phyloP scores from a whole-genome alignment of 192 early-diverging fungal genomes.

The Coemansia sp. region DNA sequence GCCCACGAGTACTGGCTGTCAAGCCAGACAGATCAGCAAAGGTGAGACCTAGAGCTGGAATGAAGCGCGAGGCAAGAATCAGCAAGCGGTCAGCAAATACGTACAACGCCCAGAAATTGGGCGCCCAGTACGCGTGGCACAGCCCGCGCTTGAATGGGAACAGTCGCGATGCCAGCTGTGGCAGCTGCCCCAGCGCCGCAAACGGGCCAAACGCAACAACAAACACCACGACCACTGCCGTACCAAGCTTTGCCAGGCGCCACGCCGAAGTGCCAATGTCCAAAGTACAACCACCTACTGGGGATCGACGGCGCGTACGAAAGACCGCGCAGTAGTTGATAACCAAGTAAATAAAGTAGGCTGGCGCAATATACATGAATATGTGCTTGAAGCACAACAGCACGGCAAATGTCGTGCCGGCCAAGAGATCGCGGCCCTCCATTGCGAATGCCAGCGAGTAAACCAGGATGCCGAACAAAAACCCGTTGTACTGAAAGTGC shows the following conservation, averaged over 20 bases:
- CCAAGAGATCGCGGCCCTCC: conserved; percentile 57
- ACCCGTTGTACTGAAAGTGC: conserved; percentile 98
- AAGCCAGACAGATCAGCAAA: background rate
- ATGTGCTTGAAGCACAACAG: conserved; percentile 98
- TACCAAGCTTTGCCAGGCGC: conserved; percentile 67
- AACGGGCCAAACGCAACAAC: conserved; percentile 84
- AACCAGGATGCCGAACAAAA: conserved; percentile 85
- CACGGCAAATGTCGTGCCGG: conserved; percentile 79
- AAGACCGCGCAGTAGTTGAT: conserved; percentile 69
- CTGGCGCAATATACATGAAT: conserved; percentile 87
- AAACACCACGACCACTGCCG: conserved; percentile 69
- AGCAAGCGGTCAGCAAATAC: conserved; percentile 75
- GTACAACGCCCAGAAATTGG: conserved; percentile 97
- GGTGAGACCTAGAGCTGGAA: background rate
- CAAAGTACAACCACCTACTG: background rate
- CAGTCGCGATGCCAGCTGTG: conserved; percentile 76
- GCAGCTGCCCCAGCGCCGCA: conserved; percentile 65
- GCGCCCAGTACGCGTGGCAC: conserved; percentile 96
- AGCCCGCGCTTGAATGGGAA: conserved; percentile 98
- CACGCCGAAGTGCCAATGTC: conserved; percentile 15
- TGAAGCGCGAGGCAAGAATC: conserved; percentile 9
- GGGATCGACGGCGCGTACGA: background rate
- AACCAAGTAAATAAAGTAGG: conserved; percentile 91
- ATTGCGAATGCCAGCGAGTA: conserved; percentile 73
- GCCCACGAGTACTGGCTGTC: conserved; percentile 79